Evolutionary conservation across 352 stramenopile species (phyloP).

Genomic region (Globisporangium alternatum): DNA sequence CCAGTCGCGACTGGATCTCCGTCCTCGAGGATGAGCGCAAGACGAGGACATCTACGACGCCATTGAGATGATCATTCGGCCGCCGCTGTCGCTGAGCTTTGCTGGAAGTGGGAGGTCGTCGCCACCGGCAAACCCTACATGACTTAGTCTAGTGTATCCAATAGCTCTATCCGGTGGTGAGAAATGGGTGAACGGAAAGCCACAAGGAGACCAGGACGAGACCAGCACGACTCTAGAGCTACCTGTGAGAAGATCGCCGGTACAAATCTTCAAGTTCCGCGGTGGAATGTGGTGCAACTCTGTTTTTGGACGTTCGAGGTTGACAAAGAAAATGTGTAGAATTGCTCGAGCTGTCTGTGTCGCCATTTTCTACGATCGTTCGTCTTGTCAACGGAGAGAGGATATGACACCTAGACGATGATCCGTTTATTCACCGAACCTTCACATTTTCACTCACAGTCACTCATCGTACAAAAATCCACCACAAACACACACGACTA

Average conservation of each 20-base stretch:
- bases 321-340: no score
- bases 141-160: not conserved
- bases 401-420: no score
- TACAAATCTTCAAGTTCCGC: not conserved
- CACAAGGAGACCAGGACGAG: not conserved
- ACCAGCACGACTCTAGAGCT: not conserved
- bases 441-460: not conserved
- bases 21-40: no score
- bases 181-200: not conserved
- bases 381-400: no score
- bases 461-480: not conserved
- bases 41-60: no score
- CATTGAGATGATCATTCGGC: not conserved
- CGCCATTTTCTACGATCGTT: no score
- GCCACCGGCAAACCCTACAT: not conserved
- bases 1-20: not conserved
- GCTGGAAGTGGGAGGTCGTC: not conserved
- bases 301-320: no score
- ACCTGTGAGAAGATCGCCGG: not conserved
- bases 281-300: not conserved
- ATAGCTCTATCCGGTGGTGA: not conserved
- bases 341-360: no score
- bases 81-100: not conserved
- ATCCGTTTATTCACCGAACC: not conserved
- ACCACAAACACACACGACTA: not conserved